Conservation (phyloP, 2,329 filamentous ascomycete genomes). For the Incumbomyces lentus region DNA sequence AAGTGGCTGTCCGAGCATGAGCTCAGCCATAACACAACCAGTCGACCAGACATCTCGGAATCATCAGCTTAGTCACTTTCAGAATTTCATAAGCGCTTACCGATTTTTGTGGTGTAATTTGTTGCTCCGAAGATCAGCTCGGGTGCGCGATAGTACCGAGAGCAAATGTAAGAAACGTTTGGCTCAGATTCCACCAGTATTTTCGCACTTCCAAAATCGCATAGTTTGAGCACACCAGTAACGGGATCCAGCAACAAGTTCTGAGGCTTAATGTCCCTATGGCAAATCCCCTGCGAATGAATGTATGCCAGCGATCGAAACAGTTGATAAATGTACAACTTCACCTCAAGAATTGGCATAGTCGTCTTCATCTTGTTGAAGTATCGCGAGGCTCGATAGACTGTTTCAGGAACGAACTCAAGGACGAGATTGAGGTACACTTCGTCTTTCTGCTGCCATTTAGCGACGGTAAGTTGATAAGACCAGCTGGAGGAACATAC, state of each 20-base stretch:
- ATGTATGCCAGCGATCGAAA: slow-evolving; percentile 98
- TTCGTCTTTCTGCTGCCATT: slow-evolving; percentile 67
- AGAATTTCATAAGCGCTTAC: slow-evolving; percentile 44
- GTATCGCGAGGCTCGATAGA: slow-evolving; percentile 94
- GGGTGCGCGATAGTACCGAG: slow-evolving; percentile 93
- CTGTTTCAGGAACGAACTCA: slow-evolving; percentile 95
- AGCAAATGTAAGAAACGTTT: slow-evolving; percentile 99
- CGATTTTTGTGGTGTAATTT: slow-evolving; percentile 99
- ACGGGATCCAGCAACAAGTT: slow-evolving; percentile 88
- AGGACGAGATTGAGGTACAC: slow-evolving; percentile 97
- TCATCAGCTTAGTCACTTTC: slow-evolving; percentile 1
- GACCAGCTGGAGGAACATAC: slow-evolving; percentile 45
- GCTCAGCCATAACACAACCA: slow-evolving; percentile 96
- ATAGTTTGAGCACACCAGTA: slow-evolving; percentile 88
- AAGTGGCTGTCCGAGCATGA: slow-evolving; percentile 95
- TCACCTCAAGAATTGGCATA: slow-evolving; percentile 97
- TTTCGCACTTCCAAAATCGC: slow-evolving; percentile 98
- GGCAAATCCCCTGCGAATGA: slow-evolving; percentile 97
- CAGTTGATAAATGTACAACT: slow-evolving; percentile 98
- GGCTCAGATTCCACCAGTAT: slow-evolving; percentile 98
- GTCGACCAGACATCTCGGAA: slow-evolving; percentile 95
- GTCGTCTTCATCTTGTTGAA: slow-evolving; percentile 99
- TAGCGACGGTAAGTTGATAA: background rate
- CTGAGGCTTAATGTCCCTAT: slow-evolving; percentile 98
- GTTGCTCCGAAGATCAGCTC: slow-evolving; percentile 98